These are phyloP conservation scores for Diaporthe citrichinensis DNA, from an alignment of 2,329 filamentous ascomycete species.

Conservation along the genomic window DNA sequence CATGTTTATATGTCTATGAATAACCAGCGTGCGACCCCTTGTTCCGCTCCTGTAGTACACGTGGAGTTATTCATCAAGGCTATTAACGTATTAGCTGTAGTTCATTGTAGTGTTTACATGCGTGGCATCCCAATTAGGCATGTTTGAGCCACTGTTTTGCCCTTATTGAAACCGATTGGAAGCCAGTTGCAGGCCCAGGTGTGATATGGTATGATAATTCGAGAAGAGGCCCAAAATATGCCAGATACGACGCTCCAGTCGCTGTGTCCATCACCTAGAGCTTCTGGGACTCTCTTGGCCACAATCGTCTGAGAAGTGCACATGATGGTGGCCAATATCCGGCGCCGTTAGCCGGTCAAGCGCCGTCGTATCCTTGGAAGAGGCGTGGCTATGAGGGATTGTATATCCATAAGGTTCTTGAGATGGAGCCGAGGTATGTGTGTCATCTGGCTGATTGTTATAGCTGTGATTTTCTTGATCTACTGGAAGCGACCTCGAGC, in stretches of 20 bases:
- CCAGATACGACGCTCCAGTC: not conserved
- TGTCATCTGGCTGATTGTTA: not conserved
- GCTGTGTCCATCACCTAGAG: not conserved
- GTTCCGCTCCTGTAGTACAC: too few relatives aligned
- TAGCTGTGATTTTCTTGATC: too few relatives aligned
- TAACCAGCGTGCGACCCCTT: not conserved
- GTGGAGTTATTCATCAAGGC: not conserved
- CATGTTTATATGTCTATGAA: not conserved
- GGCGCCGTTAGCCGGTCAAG: not conserved
- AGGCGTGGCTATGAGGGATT: not conserved
- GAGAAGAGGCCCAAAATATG: too few relatives aligned
- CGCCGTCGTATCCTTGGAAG: not conserved
- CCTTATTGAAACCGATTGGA: not conserved
- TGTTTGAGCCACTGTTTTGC: not conserved
- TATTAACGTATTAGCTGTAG: not conserved
- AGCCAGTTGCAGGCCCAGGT: not conserved
- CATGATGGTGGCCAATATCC: not conserved
- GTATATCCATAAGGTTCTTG: not conserved
- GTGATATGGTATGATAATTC: not conserved
- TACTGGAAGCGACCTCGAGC: not conserved
- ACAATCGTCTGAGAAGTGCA: not conserved
- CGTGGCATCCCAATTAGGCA: too few relatives aligned
- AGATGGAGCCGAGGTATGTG: not conserved
- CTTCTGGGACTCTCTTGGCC: not conserved
- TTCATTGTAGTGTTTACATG: not conserved